Evolutionary conservation across 2,329 filamentous ascomycete genomes (phyloP), one percentile per base, ranked within the genome.

Genomic region (Pseudogymnoascus sp.): DNA sequence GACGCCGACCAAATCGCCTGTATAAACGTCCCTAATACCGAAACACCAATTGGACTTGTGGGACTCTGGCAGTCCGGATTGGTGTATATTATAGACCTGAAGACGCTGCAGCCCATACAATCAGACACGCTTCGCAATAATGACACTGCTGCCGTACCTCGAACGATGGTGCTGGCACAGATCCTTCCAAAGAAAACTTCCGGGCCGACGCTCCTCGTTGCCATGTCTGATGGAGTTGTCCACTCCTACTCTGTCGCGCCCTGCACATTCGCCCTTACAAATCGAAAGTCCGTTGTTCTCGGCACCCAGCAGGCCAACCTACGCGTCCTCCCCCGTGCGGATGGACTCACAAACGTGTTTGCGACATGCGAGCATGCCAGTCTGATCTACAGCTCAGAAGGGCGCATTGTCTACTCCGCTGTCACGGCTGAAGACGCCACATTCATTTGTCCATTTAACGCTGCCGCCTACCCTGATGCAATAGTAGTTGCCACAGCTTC

Each of bases 291-390:
- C 66, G 86, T 95, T 21, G 84, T 92, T 1, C 77, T 99, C 10
- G 92, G 94, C 21, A 92, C 89, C 12, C 87, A 91, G 62, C 88
- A 95, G 65, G 89, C 92, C 1, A 84, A 83, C 12, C 85, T 99
- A 67, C 88, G 92, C 61, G 78, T 88, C 19, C 75, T 99, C 2
- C 89, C 91, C 0, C 82, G 86, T 57, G 77, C 77, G 0, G 78
- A 72, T 55, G 82, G 81, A 0, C 75, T 90, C 0, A 88, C 81
- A 70, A 95, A 89, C 66, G 85, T 99, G 0, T 95, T 99, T 70
- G 90, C 91, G 0, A 95, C 90, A 0, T 96, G 91, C 61, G 94
- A 99, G 68, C 90, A 96, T 69, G 89, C 94, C 0, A 96, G 90
- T 64, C 74, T 99, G 59, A 96, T 99, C 56, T 96, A 99, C 70